Conservation (phyloP, 106 monocot genomes). For the Dactylorhiza incarnata region DNA sequence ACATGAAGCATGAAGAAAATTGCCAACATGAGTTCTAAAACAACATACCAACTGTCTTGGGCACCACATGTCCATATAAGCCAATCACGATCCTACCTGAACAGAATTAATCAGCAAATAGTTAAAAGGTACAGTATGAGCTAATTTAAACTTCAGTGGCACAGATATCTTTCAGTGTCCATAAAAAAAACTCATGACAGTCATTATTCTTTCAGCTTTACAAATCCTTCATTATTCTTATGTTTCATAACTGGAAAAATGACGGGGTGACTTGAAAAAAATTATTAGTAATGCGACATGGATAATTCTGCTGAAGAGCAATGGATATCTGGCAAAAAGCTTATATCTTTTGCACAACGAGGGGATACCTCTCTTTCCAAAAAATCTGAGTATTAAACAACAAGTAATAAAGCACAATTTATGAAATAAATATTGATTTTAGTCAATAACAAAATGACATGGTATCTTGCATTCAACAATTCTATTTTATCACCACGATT, state of each 20-base stretch:
- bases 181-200: background rate
- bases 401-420: background rate
- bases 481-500: background rate
- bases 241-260: background rate
- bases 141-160: background rate
- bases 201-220: background rate
- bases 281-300: background rate
- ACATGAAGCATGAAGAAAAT: background rate
- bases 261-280: background rate
- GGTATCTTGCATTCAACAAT: background rate
- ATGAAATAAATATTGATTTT: background rate
- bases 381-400: background rate
- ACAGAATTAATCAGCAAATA: constrained; percentile 6
- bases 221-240: background rate
- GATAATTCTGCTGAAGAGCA: background rate
- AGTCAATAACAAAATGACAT: background rate
- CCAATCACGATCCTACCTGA: constrained; percentile 94
- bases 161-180: background rate
- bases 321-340: background rate
- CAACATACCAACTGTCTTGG: constrained; percentile 78
- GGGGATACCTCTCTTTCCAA: background rate
- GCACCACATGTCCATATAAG: constrained; percentile 79
- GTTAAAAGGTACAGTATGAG: background rate
- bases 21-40: constrained; percentile 1
- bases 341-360: background rate